Conservation (phyloP, 768 basidiomycete species). For the Amanita rimosa region DNA sequence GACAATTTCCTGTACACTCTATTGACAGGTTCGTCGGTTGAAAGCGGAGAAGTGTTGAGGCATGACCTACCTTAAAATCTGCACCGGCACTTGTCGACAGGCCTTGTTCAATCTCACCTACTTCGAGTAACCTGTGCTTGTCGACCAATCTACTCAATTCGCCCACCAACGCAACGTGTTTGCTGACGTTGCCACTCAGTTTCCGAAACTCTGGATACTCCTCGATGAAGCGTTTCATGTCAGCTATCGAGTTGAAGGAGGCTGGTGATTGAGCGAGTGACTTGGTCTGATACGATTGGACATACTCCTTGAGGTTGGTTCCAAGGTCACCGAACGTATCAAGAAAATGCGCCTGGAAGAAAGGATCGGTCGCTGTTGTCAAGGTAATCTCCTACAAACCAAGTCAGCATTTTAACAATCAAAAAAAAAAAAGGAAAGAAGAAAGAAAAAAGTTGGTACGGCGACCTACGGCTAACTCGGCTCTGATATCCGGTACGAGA, state of each 20-base stretch:
- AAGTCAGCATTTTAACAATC: background rate
- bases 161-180: constrained; percentile 94
- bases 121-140: constrained; percentile 73
- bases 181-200: constrained; percentile 95
- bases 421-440: background rate
- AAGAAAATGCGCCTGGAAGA: constrained; percentile 84
- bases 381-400: constrained; percentile 78
- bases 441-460: too few relatives aligned
- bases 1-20: constrained; percentile 80
- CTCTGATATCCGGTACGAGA: constrained; percentile 73
- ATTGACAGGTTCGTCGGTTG: background rate
- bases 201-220: constrained; percentile 97
- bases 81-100: constrained; percentile 86
- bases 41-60: background rate
- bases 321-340: constrained; percentile 97
- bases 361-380: constrained; percentile 83
- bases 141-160: constrained; percentile 89
- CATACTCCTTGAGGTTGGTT: constrained; percentile 82
- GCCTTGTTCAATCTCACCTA: constrained; percentile 94
- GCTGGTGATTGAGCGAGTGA: constrained; percentile 68
- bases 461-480: constrained; percentile 67
- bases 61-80: constrained; percentile 54
- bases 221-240: constrained; percentile 97
- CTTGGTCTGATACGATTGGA: constrained; percentile 82
- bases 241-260: constrained; percentile 84